Conservation (phyloP, 2,329 filamentous ascomycete genomes). For the Trichoderma gracile region DNA sequence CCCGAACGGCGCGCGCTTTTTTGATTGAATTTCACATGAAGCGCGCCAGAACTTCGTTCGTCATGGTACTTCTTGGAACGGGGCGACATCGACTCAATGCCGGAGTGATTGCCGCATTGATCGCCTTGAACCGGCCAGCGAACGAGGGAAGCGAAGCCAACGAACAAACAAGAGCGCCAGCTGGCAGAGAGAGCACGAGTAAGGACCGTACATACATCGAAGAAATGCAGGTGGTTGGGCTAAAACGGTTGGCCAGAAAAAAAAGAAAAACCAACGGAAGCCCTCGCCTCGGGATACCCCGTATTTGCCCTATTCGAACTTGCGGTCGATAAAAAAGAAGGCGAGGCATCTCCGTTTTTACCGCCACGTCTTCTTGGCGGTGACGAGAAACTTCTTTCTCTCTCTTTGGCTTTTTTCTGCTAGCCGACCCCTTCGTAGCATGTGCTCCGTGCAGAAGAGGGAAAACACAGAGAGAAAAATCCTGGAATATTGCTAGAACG, state of each 20-base stretch:
- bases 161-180: neutral
- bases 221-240: slow-evolving; percentile 6
- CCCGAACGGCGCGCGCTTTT: too few species aligned
- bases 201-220: neutral
- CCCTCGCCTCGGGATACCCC: neutral
- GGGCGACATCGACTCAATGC: neutral
- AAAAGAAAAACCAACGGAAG: neutral
- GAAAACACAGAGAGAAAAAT: neutral
- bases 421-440: neutral
- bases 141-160: neutral
- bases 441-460: neutral
- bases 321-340: neutral
- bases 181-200: neutral
- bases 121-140: slow-evolving; percentile 6
- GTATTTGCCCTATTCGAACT: neutral
- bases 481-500: too few species aligned
- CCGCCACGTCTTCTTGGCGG: slow-evolving; percentile 12
- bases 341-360: slow-evolving; percentile 10
- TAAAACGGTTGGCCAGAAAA: neutral
- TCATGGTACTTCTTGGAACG: neutral
- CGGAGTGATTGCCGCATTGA: slow-evolving; percentile 23
- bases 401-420: neutral
- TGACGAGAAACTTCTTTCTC: neutral
- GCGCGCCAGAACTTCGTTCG: too few species aligned
- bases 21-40: neutral